Evolutionary conservation across 129 eudicot genomes (phyloP).

Genomic region (Centaurea solstitialis): DNA sequence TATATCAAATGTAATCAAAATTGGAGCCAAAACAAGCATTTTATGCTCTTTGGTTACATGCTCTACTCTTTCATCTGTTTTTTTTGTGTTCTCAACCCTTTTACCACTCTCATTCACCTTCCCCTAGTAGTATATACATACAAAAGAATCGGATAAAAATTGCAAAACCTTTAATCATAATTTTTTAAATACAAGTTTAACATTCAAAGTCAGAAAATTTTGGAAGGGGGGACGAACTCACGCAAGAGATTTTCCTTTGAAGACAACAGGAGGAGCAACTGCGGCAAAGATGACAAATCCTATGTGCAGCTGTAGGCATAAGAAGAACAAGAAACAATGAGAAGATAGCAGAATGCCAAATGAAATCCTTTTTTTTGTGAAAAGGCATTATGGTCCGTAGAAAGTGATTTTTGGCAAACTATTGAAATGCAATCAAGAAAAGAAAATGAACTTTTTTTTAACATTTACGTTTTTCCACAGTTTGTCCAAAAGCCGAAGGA

Average conservation of each 20-base stretch:
- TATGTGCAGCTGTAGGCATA: constrained; percentile 73
- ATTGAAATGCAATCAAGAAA: background rate
- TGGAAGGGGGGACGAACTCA: constrained; percentile 38
- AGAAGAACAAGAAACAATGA: background rate
- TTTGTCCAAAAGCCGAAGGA: background rate
- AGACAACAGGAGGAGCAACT: constrained; percentile 92
- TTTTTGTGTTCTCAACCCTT: background rate
- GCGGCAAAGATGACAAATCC: constrained; percentile 82
- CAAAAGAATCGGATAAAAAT: background rate
- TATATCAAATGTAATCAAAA: too few relatives aligned
- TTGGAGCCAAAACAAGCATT: background rate
- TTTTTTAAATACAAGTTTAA: too few relatives aligned
- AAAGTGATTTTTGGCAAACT: background rate
- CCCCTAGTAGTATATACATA: background rate
- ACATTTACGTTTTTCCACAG: background rate
- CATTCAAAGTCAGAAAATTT: too few relatives aligned
- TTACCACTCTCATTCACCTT: background rate
- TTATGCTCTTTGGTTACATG: background rate
- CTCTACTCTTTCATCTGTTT: background rate
- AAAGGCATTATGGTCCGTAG: background rate
- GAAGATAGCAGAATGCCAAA: background rate
- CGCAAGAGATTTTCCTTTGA: constrained; percentile 95
- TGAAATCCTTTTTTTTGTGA: background rate
- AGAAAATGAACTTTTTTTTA: background rate
- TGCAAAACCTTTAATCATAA: background rate